These are phyloP conservation scores for Pseudevernia furfuracea DNA, from an alignment of 495 filamentous ascomycete genomes.

Conservation along the genomic window DNA sequence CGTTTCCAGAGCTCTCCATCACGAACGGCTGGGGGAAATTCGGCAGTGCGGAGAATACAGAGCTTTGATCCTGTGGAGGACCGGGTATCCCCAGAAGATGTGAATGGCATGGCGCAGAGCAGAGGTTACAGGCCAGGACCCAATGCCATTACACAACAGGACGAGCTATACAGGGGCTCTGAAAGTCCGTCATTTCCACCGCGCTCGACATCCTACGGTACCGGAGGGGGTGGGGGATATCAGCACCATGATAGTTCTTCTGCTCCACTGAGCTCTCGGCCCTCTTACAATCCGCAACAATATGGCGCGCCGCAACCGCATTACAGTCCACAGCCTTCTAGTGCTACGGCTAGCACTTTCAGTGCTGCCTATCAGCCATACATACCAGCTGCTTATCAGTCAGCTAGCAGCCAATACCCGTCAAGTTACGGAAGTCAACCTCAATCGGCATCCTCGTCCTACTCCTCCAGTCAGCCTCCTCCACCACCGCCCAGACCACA, in stretches of 20 bases:
- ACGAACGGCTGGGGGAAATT: slow-evolving; percentile 22
- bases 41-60: slow-evolving; percentile 48
- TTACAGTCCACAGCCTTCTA: slow-evolving; percentile 40
- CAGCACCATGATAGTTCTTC: slow-evolving; percentile 39
- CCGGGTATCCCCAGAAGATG: slow-evolving; percentile 43
- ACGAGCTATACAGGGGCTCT: slow-evolving; percentile 26
- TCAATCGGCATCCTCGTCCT: slow-evolving; percentile 31
- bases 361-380: slow-evolving; percentile 52
- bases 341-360: slow-evolving; percentile 28
- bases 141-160: slow-evolving; percentile 19
- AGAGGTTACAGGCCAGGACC: slow-evolving; percentile 16
- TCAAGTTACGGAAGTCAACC: slow-evolving; percentile 20
- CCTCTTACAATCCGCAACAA: slow-evolving; percentile 75
- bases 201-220: slow-evolving; percentile 26
- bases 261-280: slow-evolving; percentile 41
- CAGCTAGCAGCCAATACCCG: slow-evolving; percentile 28
- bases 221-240: slow-evolving; percentile 36
- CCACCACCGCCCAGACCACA: slow-evolving; percentile 43
- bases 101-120: slow-evolving; percentile 27
- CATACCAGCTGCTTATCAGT: slow-evolving; percentile 62
- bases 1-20: slow-evolving; percentile 18
- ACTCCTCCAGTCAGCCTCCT: slow-evolving; percentile 34
- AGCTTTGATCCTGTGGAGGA: slow-evolving; percentile 82
- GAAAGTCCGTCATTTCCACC: slow-evolving; percentile 24
- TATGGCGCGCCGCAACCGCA: slow-evolving; percentile 50